Evolutionary conservation across 139 green algal genomes (phyloP).

Genomic region (Chlamydomonas applanata): DNA sequence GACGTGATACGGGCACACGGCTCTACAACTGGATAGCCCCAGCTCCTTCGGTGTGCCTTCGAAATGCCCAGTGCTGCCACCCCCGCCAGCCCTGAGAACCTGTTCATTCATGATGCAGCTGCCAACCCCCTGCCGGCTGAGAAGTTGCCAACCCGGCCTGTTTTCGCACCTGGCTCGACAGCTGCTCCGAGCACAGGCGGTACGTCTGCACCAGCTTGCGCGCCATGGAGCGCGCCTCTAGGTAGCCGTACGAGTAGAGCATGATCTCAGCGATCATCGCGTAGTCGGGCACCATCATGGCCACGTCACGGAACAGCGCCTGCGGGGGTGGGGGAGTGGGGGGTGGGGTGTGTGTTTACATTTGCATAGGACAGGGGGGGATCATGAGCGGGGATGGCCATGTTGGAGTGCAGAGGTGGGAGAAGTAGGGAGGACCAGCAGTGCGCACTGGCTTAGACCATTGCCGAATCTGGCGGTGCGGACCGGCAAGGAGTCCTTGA

Average conservation of each 20-base stretch:
- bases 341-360: background rate
- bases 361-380: background rate
- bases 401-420: too few species aligned
- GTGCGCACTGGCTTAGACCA: background rate
- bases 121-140: too few species aligned
- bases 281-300: slow-evolving; percentile 84
- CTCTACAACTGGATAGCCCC: too few species aligned
- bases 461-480: slow-evolving; percentile 48
- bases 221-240: slow-evolving; percentile 65
- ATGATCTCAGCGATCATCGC: slow-evolving; percentile 82
- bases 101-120: too few species aligned
- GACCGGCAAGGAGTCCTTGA: too few species aligned
- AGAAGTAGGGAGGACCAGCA: background rate
- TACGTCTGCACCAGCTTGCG: slow-evolving; percentile 85
- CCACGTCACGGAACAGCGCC: slow-evolving; percentile 65
- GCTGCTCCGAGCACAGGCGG: slow-evolving; percentile 79
- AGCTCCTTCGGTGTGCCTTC: too few species aligned
- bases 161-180: slow-evolving; percentile 56
- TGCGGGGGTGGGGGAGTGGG: too few species aligned
- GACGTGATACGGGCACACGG: too few species aligned
- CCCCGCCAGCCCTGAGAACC: too few species aligned
- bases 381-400: too few species aligned
- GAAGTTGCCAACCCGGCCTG: background rate
- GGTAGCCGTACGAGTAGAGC: slow-evolving; percentile 75
- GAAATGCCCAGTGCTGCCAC: too few species aligned